Evolutionary conservation across 1,284 basidiomycete species (phyloP).

Genomic region (Pseudomicrostroma phylloplanum): DNA sequence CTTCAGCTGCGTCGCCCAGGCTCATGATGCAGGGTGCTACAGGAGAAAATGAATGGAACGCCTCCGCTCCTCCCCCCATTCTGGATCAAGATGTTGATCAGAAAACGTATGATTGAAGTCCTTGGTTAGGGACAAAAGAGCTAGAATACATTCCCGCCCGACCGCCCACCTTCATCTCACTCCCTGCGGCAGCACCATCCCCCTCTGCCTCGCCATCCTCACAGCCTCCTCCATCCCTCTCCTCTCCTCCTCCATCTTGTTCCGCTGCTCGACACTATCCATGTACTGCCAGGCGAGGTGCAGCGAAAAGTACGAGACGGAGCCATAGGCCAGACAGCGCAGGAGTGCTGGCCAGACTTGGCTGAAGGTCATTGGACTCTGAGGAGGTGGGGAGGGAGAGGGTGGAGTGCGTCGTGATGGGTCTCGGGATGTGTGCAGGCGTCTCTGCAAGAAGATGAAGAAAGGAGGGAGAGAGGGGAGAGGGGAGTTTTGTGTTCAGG

Average conservation of each 20-base stretch:
- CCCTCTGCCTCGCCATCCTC: slow-evolving; percentile 10
- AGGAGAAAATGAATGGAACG: too few relatives aligned
- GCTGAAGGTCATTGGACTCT: slow-evolving; percentile 29
- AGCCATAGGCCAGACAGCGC: slow-evolving; percentile 44
- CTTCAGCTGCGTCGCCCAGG: too few relatives aligned
- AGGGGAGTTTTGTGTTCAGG: too few relatives aligned
- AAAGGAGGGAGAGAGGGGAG: too few relatives aligned
- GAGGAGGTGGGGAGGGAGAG: slow-evolving; percentile 23
- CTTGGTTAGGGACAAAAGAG: too few relatives aligned
- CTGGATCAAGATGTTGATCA: too few relatives aligned
- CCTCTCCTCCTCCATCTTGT: slow-evolving; percentile 22
- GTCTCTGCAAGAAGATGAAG: too few relatives aligned
- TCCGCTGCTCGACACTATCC: slow-evolving; percentile 30
- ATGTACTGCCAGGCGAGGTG: slow-evolving; percentile 41
- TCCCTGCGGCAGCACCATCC: neutral
- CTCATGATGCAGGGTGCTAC: too few relatives aligned
- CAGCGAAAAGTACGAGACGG: slow-evolving; percentile 42
- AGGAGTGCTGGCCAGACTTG: slow-evolving; percentile 40
- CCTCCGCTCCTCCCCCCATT: too few relatives aligned
- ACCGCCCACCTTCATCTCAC: neutral
- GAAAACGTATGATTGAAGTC: too few relatives aligned
- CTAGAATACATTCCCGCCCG: too few relatives aligned
- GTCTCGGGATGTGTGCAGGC: too few relatives aligned
- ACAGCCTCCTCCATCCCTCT: slow-evolving; percentile 20
- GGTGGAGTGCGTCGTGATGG: neutral